Base-by-base conservation (phyloP, 2,329 filamentous ascomycete genomes). In the Botryotinia calthae region DNA sequence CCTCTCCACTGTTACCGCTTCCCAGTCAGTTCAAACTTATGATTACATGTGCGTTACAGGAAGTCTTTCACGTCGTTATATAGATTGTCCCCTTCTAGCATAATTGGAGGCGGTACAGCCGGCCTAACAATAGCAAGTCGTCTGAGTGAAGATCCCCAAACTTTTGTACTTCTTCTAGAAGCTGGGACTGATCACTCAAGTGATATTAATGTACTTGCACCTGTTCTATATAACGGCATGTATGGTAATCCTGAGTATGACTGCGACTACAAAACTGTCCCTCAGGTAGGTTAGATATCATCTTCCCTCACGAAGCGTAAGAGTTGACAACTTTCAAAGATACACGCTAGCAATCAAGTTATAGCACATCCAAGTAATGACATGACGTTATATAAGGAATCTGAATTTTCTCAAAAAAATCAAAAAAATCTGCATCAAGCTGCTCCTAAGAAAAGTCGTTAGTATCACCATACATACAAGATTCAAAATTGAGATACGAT, bases 201-300 rank as follows among this genome's bases (percentile, higher is more conserved):
- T 63, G 31, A 66, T 34, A 42, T 61, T 34, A 64, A 37, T 72
- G 37, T 61, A 31, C 70, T 74, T 31, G 31, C 65, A 14, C 28
- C 48, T 4, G 54, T 59, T 51, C 25, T 71, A n/a, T 46, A 58
- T 48, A 61, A 56, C 28, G 40, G 34, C 25, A 37, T 62, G 10
- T 48, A 69, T 72, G 25, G 68, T 25, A 28, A 82, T 70, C 76
- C 80, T 16, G 76, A 74, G 6, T 74, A 73, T 71, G 71, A 76
- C 34, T 76, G 74, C 73, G 40, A 65, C 37, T 75, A 72, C 44
- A 68, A 71, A 31, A 74, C 67, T 20, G 64, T 72, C 20, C 72
- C 73, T 8, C 74, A 73, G 37, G 37, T 62, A 44, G 40, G 62
- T 31, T 22, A 16, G 22, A 44, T 34, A n/a, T 18, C 25, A 10